phyloP scores from a whole-genome alignment of 371 early-diverging fungal species.

The Umbelopsis sp. region DNA sequence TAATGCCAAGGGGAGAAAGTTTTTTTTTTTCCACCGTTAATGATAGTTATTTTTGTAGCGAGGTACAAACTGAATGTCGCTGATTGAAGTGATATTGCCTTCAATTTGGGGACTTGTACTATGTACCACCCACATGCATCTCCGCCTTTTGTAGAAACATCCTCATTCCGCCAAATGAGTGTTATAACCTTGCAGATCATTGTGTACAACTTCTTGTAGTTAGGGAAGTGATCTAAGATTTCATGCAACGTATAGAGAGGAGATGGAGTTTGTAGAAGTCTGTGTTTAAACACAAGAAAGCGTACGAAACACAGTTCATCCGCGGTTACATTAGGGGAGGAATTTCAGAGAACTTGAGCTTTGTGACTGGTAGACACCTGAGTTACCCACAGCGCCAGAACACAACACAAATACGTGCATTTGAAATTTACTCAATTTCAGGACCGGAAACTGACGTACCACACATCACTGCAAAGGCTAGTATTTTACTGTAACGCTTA shows the following conservation, averaged over 20 bases:
- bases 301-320: neutral
- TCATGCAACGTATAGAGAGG: too few relatives aligned
- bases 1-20: neutral
- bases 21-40: neutral
- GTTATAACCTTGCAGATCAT: neutral
- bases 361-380: too few relatives aligned
- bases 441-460: too few relatives aligned
- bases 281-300: neutral
- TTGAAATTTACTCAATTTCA: too few relatives aligned
- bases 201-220: neutral
- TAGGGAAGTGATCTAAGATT: too few relatives aligned
- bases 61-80: slow-evolving; percentile 4
- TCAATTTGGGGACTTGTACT: slow-evolving; percentile 1
- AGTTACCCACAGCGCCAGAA: too few relatives aligned
- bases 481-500: too few relatives aligned
- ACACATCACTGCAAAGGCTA: too few relatives aligned
- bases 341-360: too few relatives aligned
- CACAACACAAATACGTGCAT: too few relatives aligned
- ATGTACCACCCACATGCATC: slow-evolving; percentile 16
- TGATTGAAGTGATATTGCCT: slow-evolving; percentile 4
- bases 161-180: neutral
- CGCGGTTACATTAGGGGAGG: neutral
- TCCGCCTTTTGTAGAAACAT: slow-evolving; percentile 2
- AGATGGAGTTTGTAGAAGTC: too few relatives aligned
- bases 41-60: neutral